Evolutionary conservation across 768 basidiomycete genomes (phyloP).

Genomic region (Podaxis mareebaensis): DNA sequence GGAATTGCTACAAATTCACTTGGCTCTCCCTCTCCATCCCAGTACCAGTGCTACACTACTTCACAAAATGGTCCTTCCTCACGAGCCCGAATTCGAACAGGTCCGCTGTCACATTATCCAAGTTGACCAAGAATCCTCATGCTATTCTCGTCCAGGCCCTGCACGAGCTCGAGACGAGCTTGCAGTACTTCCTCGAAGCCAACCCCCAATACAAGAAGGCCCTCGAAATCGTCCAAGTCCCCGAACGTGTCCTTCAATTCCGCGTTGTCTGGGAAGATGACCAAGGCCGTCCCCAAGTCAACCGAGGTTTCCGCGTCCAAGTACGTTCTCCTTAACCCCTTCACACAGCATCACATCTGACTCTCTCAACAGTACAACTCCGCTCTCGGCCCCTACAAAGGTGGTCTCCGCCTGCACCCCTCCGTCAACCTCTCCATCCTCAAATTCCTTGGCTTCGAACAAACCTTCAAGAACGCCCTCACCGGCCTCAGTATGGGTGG

Average conservation of each 20-base stretch:
- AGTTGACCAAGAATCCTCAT: not conserved
- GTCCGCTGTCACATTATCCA: constrained; percentile 24
- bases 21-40: constrained; percentile 14
- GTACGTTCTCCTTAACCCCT: constrained; percentile 31
- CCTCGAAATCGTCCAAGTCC: constrained; percentile 61
- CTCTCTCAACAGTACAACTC: constrained; percentile 59
- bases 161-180: constrained; percentile 62
- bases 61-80: constrained; percentile 40
- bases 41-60: not conserved
- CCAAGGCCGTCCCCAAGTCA: constrained; percentile 61
- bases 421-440: constrained; percentile 81
- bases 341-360: not conserved
- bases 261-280: constrained; percentile 81
- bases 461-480: constrained; percentile 80
- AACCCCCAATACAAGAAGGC: constrained; percentile 71
- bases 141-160: constrained; percentile 45
- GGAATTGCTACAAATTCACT: constrained; percentile 24
- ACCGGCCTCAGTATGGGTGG: constrained; percentile 79
- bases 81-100: constrained; percentile 74
- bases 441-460: constrained; percentile 84
- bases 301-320: constrained; percentile 75
- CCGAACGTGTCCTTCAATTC: constrained; percentile 63
- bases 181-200: constrained; percentile 62
- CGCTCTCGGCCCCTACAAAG: constrained; percentile 77
- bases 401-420: constrained; percentile 77